phyloP scores from a whole-genome alignment of 352 stramenopile genomes.

The Globisporangium carolinianum region DNA sequence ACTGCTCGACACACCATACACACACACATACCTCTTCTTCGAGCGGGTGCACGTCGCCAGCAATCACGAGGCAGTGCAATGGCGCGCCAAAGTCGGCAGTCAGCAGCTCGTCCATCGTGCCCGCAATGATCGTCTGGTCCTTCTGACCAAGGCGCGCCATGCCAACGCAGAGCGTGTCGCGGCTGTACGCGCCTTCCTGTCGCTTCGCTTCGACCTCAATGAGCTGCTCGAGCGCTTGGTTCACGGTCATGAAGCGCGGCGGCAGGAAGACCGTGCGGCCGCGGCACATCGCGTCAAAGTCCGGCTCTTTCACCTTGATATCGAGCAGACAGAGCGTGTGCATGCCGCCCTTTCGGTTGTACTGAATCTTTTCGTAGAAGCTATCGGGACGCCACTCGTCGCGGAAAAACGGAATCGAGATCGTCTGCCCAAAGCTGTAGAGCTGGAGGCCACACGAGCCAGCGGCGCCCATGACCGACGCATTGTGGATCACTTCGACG shows the following conservation, averaged over 20 bases:
- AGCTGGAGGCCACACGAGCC: conserved; percentile 95
- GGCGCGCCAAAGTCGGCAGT: conserved; percentile 93
- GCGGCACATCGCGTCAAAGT: conserved; percentile 96
- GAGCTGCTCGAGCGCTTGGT: conserved; percentile 93
- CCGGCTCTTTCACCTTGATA: conserved; percentile 99
- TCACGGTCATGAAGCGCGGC: conserved; percentile 97
- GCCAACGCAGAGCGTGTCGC: conserved; percentile 85
- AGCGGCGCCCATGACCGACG: conserved; percentile 96
- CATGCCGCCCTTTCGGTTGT: conserved; percentile 94
- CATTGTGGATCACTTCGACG: conserved; percentile 98
- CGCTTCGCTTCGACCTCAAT: conserved; percentile 91
- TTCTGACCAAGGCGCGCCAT: conserved; percentile 93
- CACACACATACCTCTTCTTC: conserved; percentile 87
- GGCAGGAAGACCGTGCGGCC: conserved; percentile 91
- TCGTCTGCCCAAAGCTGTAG: conserved; percentile 98
- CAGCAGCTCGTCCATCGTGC: conserved; percentile 92
- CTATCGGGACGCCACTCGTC: conserved; percentile 94
- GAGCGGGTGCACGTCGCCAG: conserved; percentile 92
- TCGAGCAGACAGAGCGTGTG: conserved; percentile 98
- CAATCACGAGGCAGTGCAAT: conserved; percentile 96
- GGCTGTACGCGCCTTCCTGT: conserved; percentile 83
- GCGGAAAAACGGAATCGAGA: conserved; percentile 98
- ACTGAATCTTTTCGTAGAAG: conserved; percentile 98
- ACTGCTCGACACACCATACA: too few relatives aligned
- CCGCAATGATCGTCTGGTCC: conserved; percentile 91